These are phyloP conservation scores for Fusarium domesticum DNA, from an alignment of 2,329 filamentous ascomycete genomes.

Conservation along the genomic window DNA sequence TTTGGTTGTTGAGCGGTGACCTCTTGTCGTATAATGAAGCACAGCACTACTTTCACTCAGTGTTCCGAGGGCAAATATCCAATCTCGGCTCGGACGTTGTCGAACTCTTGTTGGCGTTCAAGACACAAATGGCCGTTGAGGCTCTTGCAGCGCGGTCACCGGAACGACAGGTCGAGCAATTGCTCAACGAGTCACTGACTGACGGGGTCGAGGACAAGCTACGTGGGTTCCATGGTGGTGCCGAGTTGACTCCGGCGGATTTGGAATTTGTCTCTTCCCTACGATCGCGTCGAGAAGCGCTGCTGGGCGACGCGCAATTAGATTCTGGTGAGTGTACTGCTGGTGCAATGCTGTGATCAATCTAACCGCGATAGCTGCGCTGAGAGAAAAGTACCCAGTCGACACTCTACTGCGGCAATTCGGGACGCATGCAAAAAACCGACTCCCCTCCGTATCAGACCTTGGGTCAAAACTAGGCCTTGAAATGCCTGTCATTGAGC, in stretches of 20 bases:
- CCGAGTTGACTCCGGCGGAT: constrained; percentile 36
- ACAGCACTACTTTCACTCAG: constrained; percentile 45
- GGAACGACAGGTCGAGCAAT: constrained; percentile 49
- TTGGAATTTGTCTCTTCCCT: constrained; percentile 35
- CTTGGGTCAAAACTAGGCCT: constrained; percentile 37
- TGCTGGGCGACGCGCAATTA: constrained; percentile 31
- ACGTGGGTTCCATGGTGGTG: constrained; percentile 32
- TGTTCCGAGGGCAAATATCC: constrained; percentile 45
- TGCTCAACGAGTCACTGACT: constrained; percentile 55
- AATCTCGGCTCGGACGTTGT: constrained; percentile 42
- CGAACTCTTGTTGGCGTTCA: constrained; percentile 46
- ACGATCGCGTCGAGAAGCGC: constrained; percentile 33
- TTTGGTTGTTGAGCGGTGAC: constrained; percentile 39
- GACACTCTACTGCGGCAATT: constrained; percentile 39
- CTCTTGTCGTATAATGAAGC: constrained; percentile 41
- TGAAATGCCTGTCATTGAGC: constrained; percentile 32
- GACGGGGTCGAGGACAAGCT: constrained; percentile 52
- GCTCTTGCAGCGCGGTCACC: constrained; percentile 49
- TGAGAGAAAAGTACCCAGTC: constrained; percentile 41
- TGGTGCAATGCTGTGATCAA: not conserved
- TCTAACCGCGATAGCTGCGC: constrained; percentile 21
- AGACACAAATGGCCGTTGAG: constrained; percentile 51
- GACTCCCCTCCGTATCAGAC: constrained; percentile 34
- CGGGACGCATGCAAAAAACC: constrained; percentile 32
- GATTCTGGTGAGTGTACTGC: constrained; percentile 27